Evolutionary conservation across 164 flowering plant species (phyloP), one percentile per base, ranked within the genome.

Genomic region (Protea cynaroides): DNA sequence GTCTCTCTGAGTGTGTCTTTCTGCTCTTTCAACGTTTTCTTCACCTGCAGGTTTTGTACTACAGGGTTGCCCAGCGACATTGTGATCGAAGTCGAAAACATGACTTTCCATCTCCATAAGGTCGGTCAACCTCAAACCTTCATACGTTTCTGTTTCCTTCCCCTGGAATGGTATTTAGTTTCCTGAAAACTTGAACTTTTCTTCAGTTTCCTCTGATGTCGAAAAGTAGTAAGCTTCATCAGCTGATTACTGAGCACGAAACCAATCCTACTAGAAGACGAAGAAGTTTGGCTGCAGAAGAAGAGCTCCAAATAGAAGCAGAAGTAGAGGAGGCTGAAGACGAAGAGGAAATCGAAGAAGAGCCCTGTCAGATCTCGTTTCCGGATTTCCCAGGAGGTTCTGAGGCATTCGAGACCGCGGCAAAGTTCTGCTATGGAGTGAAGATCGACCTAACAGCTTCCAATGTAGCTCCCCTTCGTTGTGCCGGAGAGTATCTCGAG

Each of bases 401-500:
- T 0, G 88, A 86, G 37, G 66, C 90, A 0, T 89, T 92, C 59
- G 97, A 92, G 72, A 56, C 71, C 61, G 94, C 85, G 4, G 92
- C 90, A 1, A 92, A 89, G 74, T 89, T 84, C 81, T 92, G 97
- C 44, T 92, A 92, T 75, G 92, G 94, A 51, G 90, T 92, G 8
- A 92, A 87, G 72, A 69, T 83, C 53, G 90, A 87, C 5, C 58
- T 92, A 38, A 62, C 86, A 24, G 52, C 94, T 13, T 71, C 81
- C 34, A 87, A 71, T 59, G 90, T 76, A 10, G 96, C 81, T 18
- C 79, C 87, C 0, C 92, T 92, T 60, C 88, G 92, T 43, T 92
- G 97, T 65, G 97, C 94, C 46, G 97, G 76, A 0, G 90, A 87
- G 72, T 78, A 71, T 46, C 78, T 92, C 17, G 86, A 82, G 29